Evolutionary conservation across 2,329 filamentous ascomycete species (phyloP).

Genomic region (Dactylonectria estremocensis): DNA sequence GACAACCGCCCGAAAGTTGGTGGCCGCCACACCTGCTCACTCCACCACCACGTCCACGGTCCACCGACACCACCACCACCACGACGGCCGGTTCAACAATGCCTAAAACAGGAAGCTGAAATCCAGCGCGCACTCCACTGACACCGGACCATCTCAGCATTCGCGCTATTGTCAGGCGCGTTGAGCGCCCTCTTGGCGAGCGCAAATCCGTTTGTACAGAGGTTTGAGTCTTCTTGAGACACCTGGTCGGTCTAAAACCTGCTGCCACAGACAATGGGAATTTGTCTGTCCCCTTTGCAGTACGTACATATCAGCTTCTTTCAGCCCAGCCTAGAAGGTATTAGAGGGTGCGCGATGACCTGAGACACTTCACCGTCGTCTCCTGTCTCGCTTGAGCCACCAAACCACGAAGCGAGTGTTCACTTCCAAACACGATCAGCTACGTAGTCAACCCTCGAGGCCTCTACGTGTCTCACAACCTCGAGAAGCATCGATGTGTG

Average conservation of each 20-base stretch:
- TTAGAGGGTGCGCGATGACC: constrained; percentile 32
- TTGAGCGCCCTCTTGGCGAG: not conserved
- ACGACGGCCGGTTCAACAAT: constrained; percentile 13
- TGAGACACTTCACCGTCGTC: constrained; percentile 41
- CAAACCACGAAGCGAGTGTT: constrained; percentile 13
- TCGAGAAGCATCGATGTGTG: constrained; percentile 19
- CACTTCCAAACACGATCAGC: constrained; percentile 1
- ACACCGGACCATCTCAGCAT: constrained; percentile 1
- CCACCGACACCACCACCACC: constrained; percentile 23
- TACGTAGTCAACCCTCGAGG: constrained; percentile 1
- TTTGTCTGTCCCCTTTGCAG: constrained; percentile 15
- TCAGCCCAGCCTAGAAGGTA: constrained; percentile 16
- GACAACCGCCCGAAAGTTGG: constrained; percentile 24
- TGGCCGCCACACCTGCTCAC: constrained; percentile 33
- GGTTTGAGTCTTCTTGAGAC: constrained; percentile 25
- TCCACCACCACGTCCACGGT: constrained; percentile 31
- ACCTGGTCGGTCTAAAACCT: constrained; percentile 13
- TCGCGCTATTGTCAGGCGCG: constrained; percentile 9
- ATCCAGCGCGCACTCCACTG: not conserved
- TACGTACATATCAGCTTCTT: constrained; percentile 23
- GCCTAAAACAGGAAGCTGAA: not conserved
- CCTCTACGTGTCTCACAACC: constrained; percentile 20
- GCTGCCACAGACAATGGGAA: not conserved
- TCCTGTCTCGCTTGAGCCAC: constrained; percentile 34
- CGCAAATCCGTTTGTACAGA: not conserved